phyloP scores from a whole-genome alignment of 352 stramenopile genomes.

The Halophytophthora polymorphica region DNA sequence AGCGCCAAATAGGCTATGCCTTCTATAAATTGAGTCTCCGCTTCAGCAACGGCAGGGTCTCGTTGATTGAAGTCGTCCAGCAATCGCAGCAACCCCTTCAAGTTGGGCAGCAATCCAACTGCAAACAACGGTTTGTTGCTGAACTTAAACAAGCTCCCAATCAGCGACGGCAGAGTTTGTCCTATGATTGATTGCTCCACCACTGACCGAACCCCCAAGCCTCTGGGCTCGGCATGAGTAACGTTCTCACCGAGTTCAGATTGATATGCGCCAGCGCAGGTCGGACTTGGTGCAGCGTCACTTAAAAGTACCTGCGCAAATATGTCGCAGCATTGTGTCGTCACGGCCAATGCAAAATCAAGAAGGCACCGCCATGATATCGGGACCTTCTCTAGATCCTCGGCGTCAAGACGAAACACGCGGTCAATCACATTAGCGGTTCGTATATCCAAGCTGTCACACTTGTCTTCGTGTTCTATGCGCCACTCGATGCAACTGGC shows the following conservation, averaged over 20 bases:
- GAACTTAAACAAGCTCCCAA: conserved; percentile 61
- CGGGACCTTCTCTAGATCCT: conserved; percentile 23
- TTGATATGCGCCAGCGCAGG: conserved; percentile 5
- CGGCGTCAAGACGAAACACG: conserved; percentile 32
- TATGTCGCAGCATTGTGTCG: conserved; percentile 31
- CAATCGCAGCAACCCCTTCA: conserved; percentile 41
- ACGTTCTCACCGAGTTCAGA: neutral
- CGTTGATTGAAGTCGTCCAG: conserved; percentile 48
- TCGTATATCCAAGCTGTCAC: neutral
- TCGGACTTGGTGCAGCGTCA: conserved; percentile 29
- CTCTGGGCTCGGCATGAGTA: no score
- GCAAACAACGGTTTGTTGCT: conserved; percentile 53
- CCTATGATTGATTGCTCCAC: conserved; percentile 50
- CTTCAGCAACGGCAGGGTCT: conserved; percentile 5
- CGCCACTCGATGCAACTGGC: conserved; percentile 20
- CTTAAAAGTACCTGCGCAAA: conserved; percentile 23
- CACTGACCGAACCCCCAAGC: conserved; percentile 19
- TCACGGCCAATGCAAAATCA: conserved; percentile 30
- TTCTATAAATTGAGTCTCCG: conserved; percentile 32
- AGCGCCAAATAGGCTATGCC: conserved; percentile 8
- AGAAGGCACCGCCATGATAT: conserved; percentile 45
- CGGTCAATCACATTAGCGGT: conserved; percentile 29
- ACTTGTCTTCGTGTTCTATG: conserved; percentile 1
- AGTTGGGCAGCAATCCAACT: conserved; percentile 33
- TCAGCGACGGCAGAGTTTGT: conserved; percentile 47